phyloP scores from a whole-genome alignment of 495 filamentous ascomycete genomes.

The Annulohypoxylon stygium region DNA sequence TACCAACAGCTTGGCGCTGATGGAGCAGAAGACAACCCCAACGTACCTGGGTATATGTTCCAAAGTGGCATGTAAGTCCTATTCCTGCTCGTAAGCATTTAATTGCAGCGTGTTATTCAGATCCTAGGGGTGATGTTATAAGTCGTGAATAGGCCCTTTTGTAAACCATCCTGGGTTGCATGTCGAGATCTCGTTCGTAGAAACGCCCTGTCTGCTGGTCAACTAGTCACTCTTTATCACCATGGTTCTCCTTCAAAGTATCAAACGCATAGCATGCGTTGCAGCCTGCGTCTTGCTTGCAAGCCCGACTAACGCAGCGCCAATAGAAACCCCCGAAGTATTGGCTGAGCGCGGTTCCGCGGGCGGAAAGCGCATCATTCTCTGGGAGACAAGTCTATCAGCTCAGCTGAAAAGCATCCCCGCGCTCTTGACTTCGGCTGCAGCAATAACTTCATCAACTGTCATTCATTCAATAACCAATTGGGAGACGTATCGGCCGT shows the following conservation, averaged over 20 bases:
- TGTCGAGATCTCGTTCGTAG: slow-evolving; percentile 1
- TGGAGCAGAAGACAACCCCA: not conserved
- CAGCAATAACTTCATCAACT: slow-evolving; percentile 42
- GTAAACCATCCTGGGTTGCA: not conserved
- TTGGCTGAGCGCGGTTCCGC: slow-evolving; percentile 22
- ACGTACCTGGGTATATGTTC: not conserved
- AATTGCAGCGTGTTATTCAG: not conserved
- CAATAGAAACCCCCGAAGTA: slow-evolving; percentile 26
- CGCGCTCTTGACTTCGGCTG: slow-evolving; percentile 46
- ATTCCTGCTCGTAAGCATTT: not conserved
- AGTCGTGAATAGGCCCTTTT: slow-evolving; percentile 14
- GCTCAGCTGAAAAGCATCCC: slow-evolving; percentile 6
- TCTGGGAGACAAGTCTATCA: slow-evolving; percentile 56
- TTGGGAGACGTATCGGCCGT: slow-evolving; percentile 59
- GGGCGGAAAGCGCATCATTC: slow-evolving; percentile 52
- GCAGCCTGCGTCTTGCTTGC: slow-evolving; percentile 29
- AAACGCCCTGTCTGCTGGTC: not conserved
- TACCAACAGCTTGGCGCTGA: not conserved
- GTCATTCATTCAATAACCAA: slow-evolving; percentile 54
- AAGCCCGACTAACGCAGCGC: slow-evolving; percentile 13
- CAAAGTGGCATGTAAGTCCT: not conserved
- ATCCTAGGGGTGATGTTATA: slow-evolving; percentile 13
- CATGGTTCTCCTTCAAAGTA: slow-evolving; percentile 18
- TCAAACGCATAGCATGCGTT: slow-evolving; percentile 23
- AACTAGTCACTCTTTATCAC: not conserved